A percentile compares a stretch with the other conserved stretches of the same genome.
phyloP scores from a whole-genome alignment of 208 protist species.

The Trypanosoma brucei region DNA sequence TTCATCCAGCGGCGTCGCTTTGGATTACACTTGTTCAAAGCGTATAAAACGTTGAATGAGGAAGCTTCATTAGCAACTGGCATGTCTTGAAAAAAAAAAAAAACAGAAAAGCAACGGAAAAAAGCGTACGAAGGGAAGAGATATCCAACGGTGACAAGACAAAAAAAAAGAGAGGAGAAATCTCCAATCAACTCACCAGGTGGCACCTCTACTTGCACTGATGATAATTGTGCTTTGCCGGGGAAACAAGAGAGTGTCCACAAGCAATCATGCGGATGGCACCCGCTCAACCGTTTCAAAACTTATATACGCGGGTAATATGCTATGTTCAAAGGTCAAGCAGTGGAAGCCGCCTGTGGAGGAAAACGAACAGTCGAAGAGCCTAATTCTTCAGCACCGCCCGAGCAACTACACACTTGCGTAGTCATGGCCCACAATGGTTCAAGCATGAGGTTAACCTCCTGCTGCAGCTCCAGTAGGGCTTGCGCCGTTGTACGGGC shows the following conservation, averaged over 20 bases:
- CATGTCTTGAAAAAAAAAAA: not conserved
- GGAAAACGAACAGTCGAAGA: too few relatives aligned
- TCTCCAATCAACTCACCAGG: too few relatives aligned
- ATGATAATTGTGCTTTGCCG: too few relatives aligned
- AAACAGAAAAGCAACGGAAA: not conserved
- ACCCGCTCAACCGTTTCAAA: too few relatives aligned
- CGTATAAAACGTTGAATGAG: slow-evolving; percentile 56
- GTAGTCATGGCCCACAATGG: slow-evolving; percentile 15
- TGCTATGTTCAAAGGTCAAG: too few relatives aligned
- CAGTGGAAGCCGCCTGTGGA: too few relatives aligned
- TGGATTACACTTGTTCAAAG: slow-evolving; percentile 26
- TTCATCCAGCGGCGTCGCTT: slow-evolving; percentile 41
- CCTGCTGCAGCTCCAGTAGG: slow-evolving; percentile 4
- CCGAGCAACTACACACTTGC: not conserved
- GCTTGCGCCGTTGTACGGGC: slow-evolving; percentile 10
- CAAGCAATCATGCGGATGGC: too few relatives aligned
- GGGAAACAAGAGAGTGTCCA: too few relatives aligned
- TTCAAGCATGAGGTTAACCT: slow-evolving; percentile 7
- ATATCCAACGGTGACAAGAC: not conserved
- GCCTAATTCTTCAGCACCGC: too few relatives aligned
- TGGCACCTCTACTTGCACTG: too few relatives aligned
- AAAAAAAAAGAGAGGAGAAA: slow-evolving; percentile 1
- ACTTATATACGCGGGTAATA: too few relatives aligned
- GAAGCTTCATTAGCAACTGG: slow-evolving; percentile 20
- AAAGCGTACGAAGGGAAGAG: not conserved